Base-by-base conservation (phyloP, 345 rosid genomes). In the Euphorbia peplus region DNA sequence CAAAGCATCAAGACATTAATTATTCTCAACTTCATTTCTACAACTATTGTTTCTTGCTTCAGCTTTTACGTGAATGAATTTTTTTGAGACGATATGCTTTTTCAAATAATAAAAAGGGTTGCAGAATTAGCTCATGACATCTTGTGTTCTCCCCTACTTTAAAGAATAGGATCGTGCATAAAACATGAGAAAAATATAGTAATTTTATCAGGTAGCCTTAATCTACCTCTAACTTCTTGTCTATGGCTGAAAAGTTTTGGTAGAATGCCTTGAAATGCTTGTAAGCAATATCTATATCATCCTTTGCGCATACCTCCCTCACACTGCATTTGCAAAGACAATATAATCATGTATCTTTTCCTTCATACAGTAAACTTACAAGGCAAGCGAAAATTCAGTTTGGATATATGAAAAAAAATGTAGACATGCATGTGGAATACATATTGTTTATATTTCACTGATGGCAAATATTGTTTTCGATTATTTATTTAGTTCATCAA, bases 211-310 rank as follows among this genome's bases (percentile, higher is more conserved):
- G 60, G 12, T 2, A 28, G 48, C 11, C 6, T 25, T 64, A 80
- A 75, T 91, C 98, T 25, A 93, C 81, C 8, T 64, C 42, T 59
- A 89, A 88, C 80, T 85, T 88, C 78, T 67, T 73, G 75, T 89
- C 97, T 70, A 91, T 67, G 75, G 82, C 81, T 47, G 97, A 88
- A 81, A 91, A 91, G 65, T 76, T 73, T 72, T 67, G 74, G 75
- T 84, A 90, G 80, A 89, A 93, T 64, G 95, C 96, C 83, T 85
- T 93, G 84, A 93, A 95, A 85, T 95, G 96, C 72, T 71, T 82
- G 86, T 91, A 91, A 1, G 99, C 90, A 7, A 82, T 87, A 78
- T 88, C 95, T 69, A 89, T 75, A 71, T 95, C 97, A 56, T 87
- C 90, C 75, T 82, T 86, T 68, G 96, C 96, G 42, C 98, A 93